Percentiles rank a stretch among this genome's conserved stretches.
phyloP scores from a whole-genome alignment of 2,329 filamentous ascomycete genomes.

The Xylaria sp. region DNA sequence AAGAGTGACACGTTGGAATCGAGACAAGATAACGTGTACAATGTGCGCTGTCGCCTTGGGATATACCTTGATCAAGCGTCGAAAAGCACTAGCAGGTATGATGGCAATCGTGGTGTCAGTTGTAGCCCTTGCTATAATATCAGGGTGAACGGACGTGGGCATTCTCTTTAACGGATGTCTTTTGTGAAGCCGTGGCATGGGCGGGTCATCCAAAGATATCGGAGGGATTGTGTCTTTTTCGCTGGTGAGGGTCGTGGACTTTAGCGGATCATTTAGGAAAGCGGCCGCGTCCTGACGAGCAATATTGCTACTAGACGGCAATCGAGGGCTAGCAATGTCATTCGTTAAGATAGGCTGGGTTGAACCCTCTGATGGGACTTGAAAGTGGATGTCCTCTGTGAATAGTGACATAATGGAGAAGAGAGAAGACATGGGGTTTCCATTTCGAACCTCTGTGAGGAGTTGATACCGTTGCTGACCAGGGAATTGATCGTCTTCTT shows the following conservation, averaged over 20 bases:
- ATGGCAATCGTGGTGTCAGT: constrained; percentile 98
- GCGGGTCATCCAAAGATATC: constrained; percentile 71
- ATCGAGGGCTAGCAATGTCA: constrained; percentile 46
- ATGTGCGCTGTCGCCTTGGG: constrained; percentile 97
- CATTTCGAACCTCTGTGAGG: constrained; percentile 96
- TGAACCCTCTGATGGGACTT: constrained; percentile 73
- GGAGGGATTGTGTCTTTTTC: constrained; percentile 67
- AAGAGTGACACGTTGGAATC: constrained; percentile 92
- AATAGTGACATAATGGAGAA: constrained; percentile 98
- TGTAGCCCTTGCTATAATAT: constrained; percentile 95
- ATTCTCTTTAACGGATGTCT: constrained; percentile 59
- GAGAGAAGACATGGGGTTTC: constrained; percentile 96
- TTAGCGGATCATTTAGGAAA: constrained; percentile 36
- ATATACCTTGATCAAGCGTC: constrained; percentile 90
- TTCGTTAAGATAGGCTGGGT: constrained; percentile 45
- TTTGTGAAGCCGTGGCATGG: constrained; percentile 44
- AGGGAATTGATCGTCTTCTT: constrained; percentile 68
- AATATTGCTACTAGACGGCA: constrained; percentile 41
- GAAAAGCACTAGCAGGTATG: constrained; percentile 95
- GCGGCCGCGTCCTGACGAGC: constrained; percentile 33
- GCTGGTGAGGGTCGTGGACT: constrained; percentile 38
- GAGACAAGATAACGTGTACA: constrained; percentile 94
- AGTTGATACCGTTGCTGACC: constrained; percentile 90
- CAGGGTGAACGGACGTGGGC: constrained; percentile 87
- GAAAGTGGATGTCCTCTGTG: constrained; percentile 90